Conservation (phyloP, 2,329 filamentous ascomycete species). For the Aspergillus texensis region DNA sequence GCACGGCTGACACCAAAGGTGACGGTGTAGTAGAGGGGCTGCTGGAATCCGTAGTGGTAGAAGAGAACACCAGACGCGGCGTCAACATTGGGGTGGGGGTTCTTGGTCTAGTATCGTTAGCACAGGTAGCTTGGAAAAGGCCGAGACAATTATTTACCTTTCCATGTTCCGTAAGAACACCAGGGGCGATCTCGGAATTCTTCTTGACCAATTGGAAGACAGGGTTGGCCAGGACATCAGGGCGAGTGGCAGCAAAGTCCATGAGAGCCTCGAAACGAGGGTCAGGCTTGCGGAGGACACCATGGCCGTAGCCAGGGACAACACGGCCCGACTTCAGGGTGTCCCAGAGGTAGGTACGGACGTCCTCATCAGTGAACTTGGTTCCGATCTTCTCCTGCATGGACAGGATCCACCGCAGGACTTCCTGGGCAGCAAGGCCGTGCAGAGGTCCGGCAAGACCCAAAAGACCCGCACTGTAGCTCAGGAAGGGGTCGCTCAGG, state of each 20-base stretch:
- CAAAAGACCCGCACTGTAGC: conserved; percentile 92
- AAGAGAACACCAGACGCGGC: conserved; percentile 91
- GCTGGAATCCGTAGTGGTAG: conserved; percentile 96
- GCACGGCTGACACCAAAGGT: conserved; percentile 69
- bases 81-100: conserved; percentile 97
- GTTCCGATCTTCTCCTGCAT: conserved; percentile 88
- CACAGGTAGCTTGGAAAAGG: neutral
- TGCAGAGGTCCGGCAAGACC: conserved; percentile 93
- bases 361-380: conserved; percentile 76
- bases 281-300: conserved; percentile 93
- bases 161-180: conserved; percentile 89
- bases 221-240: conserved; percentile 82
- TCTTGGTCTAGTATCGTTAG: conserved; percentile 68
- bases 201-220: conserved; percentile 93
- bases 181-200: conserved; percentile 88
- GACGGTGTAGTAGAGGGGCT: conserved; percentile 90
- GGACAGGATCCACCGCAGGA: conserved; percentile 92
- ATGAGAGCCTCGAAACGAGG: conserved; percentile 95
- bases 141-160: conserved; percentile 57
- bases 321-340: conserved; percentile 93
- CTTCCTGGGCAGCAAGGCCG: conserved; percentile 93
- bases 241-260: conserved; percentile 85
- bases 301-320: conserved; percentile 92
- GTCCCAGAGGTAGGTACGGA: conserved; percentile 87
- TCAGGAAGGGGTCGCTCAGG: conserved; percentile 91